Evolutionary conservation across 116 monocot species (phyloP), one percentile per base, ranked within the genome.

Genomic region (Dioscorea cayenensis): DNA sequence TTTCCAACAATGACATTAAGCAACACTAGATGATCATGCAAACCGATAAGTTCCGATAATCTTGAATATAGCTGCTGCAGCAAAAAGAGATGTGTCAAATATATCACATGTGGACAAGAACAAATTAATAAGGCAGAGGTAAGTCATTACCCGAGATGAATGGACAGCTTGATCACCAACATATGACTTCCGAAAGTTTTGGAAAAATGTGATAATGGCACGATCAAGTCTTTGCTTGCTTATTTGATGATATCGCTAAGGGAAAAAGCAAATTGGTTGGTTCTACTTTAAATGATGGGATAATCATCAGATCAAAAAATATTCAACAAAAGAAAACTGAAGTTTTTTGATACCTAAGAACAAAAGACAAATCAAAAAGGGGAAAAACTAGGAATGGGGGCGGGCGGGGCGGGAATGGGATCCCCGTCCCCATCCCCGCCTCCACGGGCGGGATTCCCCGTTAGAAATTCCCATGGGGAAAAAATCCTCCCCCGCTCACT

Each of bases 161-260:
- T 94, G 99, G 80, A 99, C 86, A 36, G 99, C 94, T 74, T 94
- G 94, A 60, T 94, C 99, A 60, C 99, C 99, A 73, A 99, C 94
- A 89, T 99, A 99, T 18, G 99, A 91, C 81, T 85, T 99, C 16
- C 93, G 82, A 69, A 99, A 94, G 77, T 94, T 89, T 66, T 99
- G 99, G 60, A 89, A 89, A 81, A 97, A 97, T 18, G 81, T 86
- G 49, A 99, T 71, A 52, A 99, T 94, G 21, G 99, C 94, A 50
- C 85, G 94, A 77, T 91, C 99, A 66, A 99, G 91, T 66, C 94
- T 89, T 79, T 99, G 94, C 80, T 99, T 99, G 82, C 89, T 94
- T 78, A 87, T 79, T 77, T 94, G 86, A 81, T 29, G 18, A 79
- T 94, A 99, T 73, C 99, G 86, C 99, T 99, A 85, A 23, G 43